A percentile compares a stretch with the other conserved stretches of the same genome.
Evolutionary conservation across 176 grass and related monocot species (phyloP).

Genomic region (Oryza brachyantha): DNA sequence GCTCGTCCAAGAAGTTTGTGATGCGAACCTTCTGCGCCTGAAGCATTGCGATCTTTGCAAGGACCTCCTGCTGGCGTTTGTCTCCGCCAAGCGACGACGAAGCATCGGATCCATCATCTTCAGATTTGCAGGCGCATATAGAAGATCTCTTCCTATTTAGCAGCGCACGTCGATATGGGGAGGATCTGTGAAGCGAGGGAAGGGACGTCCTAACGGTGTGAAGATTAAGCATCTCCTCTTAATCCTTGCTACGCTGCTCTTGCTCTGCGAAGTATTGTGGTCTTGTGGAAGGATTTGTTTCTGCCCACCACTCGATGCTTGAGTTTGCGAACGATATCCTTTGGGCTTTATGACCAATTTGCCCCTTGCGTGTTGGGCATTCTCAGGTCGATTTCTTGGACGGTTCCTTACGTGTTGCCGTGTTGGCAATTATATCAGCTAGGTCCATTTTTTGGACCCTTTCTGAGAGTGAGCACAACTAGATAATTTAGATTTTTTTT

Average conservation of each 20-base stretch:
- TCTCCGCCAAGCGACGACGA: conserved; percentile 46
- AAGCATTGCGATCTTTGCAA: conserved; percentile 75
- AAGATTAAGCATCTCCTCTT: conserved; percentile 61
- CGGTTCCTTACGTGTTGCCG: not conserved
- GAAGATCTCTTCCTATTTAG: conserved; percentile 32
- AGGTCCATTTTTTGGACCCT: not conserved
- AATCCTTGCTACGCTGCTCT: conserved; percentile 30
- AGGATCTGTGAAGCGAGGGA: conserved; percentile 40
- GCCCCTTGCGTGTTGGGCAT: conserved; percentile 43
- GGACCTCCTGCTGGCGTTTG: conserved; percentile 65
- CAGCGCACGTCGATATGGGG: conserved; percentile 1
- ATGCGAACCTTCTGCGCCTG: conserved; percentile 76
- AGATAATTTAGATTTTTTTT: not conserved
- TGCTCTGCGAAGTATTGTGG: conserved; percentile 22
- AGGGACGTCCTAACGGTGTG: conserved; percentile 50
- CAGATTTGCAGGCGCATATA: conserved; percentile 35
- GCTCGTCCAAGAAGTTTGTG: conserved; percentile 72
- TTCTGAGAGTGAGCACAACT: not conserved
- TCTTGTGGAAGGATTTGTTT: conserved; percentile 16
- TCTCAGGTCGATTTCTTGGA: conserved; percentile 29
- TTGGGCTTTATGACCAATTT: conserved; percentile 31
- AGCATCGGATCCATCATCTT: conserved; percentile 39
- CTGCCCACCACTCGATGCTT: conserved; percentile 37
- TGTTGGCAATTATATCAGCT: not conserved
- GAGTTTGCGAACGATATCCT: conserved; percentile 41